phyloP scores from a whole-genome alignment of 768 basidiomycete genomes.

The Lactifluus pinguis region DNA sequence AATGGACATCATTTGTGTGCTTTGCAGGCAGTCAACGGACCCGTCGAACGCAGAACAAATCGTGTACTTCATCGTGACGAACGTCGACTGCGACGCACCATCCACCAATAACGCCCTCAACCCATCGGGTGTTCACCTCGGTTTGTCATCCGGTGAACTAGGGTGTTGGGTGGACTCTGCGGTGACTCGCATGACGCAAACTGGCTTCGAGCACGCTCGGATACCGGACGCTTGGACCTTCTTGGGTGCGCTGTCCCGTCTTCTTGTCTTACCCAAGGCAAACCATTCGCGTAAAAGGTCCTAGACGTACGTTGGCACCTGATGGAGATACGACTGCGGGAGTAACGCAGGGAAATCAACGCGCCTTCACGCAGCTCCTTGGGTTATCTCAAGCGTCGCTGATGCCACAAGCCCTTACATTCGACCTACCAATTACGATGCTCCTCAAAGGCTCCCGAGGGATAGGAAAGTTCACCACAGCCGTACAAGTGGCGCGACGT shows the following conservation, averaged over 20 bases:
- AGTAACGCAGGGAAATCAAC: constrained; percentile 18
- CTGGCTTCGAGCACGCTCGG: constrained; percentile 62
- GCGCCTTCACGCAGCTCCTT: constrained; percentile 39
- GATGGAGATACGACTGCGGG: not conserved
- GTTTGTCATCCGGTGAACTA: constrained; percentile 54
- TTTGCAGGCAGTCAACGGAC: constrained; percentile 1
- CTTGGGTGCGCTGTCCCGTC: constrained; percentile 35
- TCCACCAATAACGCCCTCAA: constrained; percentile 26
- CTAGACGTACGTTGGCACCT: not conserved
- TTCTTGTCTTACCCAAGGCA: not conserved
- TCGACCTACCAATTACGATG: constrained; percentile 58
- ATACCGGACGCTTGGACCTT: constrained; percentile 47
- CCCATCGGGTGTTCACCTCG: constrained; percentile 41
- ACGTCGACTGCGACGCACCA: constrained; percentile 58
- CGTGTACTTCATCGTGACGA: constrained; percentile 72
- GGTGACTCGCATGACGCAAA: constrained; percentile 68
- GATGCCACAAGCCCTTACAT: constrained; percentile 45
- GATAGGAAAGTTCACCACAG: constrained; percentile 67
- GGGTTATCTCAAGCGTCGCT: constrained; percentile 55
- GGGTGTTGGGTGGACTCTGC: constrained; percentile 79
- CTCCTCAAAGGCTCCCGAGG: constrained; percentile 76
- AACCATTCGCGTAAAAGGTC: not conserved
- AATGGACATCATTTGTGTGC: not conserved
- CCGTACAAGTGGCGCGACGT: constrained; percentile 43
- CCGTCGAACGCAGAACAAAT: constrained; percentile 32